Percentiles rank a stretch among this genome's conserved stretches.
These are phyloP conservation scores for Saturnispora zaruensis DNA, from an alignment of 805 yeast species.

Conservation along the genomic window DNA sequence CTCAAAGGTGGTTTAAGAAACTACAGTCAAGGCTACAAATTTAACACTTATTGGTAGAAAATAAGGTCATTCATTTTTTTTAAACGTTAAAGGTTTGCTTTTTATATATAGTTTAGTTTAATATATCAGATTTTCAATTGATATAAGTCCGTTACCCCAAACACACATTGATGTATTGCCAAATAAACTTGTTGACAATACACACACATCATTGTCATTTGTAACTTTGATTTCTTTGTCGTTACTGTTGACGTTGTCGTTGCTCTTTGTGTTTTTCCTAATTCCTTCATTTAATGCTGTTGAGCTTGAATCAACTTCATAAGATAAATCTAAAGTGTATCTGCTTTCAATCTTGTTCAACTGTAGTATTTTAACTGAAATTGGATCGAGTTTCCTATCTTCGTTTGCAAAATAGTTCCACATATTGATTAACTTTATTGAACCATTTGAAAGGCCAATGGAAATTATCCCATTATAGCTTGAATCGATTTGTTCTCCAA, in stretches of 20 bases:
- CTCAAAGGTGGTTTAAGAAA: constrained; percentile 62
- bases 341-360: constrained; percentile 14
- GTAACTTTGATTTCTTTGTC: constrained; percentile 5
- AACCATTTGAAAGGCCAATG: constrained; percentile 17
- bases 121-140: constrained; percentile 21
- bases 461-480: constrained; percentile 6
- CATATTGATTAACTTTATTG: constrained; percentile 14
- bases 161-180: constrained; percentile 17
- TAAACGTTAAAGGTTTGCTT: not conserved
- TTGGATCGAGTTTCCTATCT: constrained; percentile 11
- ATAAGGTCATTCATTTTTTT: not conserved
- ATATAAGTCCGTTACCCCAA: constrained; percentile 26
- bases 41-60: constrained; percentile 18
- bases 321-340: constrained; percentile 20
- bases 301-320: constrained; percentile 9
- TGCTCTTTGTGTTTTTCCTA: constrained; percentile 3
- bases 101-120: constrained; percentile 18
- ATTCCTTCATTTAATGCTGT: constrained; percentile 9
- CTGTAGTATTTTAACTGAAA: constrained; percentile 19
- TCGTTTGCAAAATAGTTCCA: constrained; percentile 8
- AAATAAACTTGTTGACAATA: constrained; percentile 7
- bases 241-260: not conserved
- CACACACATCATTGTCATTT: constrained; percentile 13
- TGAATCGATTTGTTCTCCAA: constrained; percentile 3
- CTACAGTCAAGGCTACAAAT: constrained; percentile 13